Evolutionary conservation across 164 flowering plant genomes (phyloP).

Genomic region (Dillenia suffruticosa): DNA sequence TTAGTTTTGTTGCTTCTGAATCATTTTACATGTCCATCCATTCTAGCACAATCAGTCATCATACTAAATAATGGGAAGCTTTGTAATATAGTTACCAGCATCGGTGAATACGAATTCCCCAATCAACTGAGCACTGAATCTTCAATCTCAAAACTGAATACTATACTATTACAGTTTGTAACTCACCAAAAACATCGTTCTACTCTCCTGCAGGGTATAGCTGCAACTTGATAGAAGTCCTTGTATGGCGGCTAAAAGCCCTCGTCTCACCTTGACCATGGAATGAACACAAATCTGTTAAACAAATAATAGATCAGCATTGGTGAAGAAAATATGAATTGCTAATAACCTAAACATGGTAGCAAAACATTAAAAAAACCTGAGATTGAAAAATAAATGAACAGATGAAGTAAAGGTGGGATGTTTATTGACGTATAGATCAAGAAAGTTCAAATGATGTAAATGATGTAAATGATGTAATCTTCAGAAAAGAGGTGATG

Average conservation of each 20-base stretch:
- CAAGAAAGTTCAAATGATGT: no score
- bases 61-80: no score
- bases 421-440: no score
- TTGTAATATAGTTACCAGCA: no score
- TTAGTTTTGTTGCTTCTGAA: no score
- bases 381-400: no score
- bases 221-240: conserved; percentile 60
- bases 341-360: conserved; percentile 7
- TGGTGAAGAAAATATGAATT: neutral
- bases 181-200: conserved; percentile 81
- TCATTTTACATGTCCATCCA: no score
- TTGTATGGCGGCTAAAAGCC: conserved; percentile 53
- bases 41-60: no score
- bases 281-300: conserved; percentile 78
- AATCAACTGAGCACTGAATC: no score
- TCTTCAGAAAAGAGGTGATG: neutral
- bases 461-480: neutral
- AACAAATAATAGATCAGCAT: neutral
- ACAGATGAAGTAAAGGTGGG: no score
- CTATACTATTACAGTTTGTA: neutral
- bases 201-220: conserved; percentile 56
- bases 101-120: no score
- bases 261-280: conserved; percentile 59
- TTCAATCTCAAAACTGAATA: no score
- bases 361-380: neutral